phyloP scores from a whole-genome alignment of 1,139 yeast genomes.

The Yamadazyma atlantica region DNA sequence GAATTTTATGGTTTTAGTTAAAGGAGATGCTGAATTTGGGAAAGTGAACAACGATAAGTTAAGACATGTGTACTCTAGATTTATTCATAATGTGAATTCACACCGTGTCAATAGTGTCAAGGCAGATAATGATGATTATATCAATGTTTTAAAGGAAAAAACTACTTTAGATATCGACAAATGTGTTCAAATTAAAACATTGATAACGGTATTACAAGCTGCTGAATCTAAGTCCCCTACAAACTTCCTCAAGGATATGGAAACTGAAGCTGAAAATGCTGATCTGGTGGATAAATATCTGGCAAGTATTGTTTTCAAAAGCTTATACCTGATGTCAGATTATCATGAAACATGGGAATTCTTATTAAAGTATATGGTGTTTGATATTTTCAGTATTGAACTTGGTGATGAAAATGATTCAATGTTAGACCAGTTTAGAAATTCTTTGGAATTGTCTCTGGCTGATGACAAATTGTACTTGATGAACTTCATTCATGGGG shows the following conservation, averaged over 20 bases:
- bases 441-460: slow-evolving; percentile 21
- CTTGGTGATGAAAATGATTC: slow-evolving; percentile 17
- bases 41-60: slow-evolving; percentile 28
- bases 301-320: slow-evolving; percentile 13
- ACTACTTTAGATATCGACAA: slow-evolving; percentile 18
- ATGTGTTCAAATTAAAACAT: slow-evolving; percentile 36
- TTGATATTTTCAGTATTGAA: slow-evolving; percentile 40
- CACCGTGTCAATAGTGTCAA: slow-evolving; percentile 11
- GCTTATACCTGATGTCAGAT: slow-evolving; percentile 19
- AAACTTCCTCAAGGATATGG: not conserved
- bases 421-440: slow-evolving; percentile 20
- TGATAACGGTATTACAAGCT: slow-evolving; percentile 24
- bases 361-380: slow-evolving; percentile 36
- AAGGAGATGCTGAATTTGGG: slow-evolving; percentile 19
- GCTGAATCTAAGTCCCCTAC: not conserved
- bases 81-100: slow-evolving; percentile 24
- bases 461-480: slow-evolving; percentile 20
- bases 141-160: not conserved
- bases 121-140: not conserved
- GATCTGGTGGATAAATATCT: slow-evolving; percentile 2
- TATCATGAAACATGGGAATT: slow-evolving; percentile 22
- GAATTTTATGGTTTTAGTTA: slow-evolving; percentile 41
- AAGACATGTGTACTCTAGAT: slow-evolving; percentile 32
- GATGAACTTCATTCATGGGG: slow-evolving; percentile 30
- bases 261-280: not conserved